Conservation (phyloP, 345 rosid species). For the Viola odorata region DNA sequence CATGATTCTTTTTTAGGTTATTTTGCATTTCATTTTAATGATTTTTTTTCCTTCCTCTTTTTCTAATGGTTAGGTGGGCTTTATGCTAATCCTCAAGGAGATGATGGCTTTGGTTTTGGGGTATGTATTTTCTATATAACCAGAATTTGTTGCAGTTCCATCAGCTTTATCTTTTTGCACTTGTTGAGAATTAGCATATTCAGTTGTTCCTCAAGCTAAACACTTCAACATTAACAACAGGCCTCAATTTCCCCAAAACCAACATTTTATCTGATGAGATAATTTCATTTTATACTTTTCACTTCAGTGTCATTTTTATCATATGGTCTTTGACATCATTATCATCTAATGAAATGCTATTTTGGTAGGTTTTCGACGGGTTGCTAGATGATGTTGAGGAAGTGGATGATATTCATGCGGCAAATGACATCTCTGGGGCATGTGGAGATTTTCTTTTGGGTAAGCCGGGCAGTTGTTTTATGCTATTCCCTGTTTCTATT, state of each 20-base stretch:
- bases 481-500: background rate
- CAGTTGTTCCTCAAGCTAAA: background rate
- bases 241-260: too few relatives aligned
- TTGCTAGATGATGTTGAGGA: conserved; percentile 62
- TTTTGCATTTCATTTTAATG: background rate
- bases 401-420: conserved; percentile 60
- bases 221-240: too few relatives aligned
- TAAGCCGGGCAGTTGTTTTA: conserved; percentile 17
- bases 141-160: too few relatives aligned
- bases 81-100: conserved; percentile 36
- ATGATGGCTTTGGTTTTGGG: conserved; percentile 52
- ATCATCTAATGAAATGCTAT: conserved; percentile 16
- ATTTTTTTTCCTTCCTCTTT: background rate
- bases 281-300: background rate
- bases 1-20: too few relatives aligned
- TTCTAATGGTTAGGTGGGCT: conserved; percentile 38
- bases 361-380: conserved; percentile 68
- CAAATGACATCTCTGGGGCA: conserved; percentile 39
- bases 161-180: too few relatives aligned
- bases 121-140: conserved; percentile 34
- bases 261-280: background rate
- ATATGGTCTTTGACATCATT: background rate
- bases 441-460: conserved; percentile 52
- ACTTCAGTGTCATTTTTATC: too few relatives aligned
- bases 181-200: background rate